Evolutionary conservation across 192 early-diverging fungal species (phyloP).

Genomic region (Mortierella antarctica): DNA sequence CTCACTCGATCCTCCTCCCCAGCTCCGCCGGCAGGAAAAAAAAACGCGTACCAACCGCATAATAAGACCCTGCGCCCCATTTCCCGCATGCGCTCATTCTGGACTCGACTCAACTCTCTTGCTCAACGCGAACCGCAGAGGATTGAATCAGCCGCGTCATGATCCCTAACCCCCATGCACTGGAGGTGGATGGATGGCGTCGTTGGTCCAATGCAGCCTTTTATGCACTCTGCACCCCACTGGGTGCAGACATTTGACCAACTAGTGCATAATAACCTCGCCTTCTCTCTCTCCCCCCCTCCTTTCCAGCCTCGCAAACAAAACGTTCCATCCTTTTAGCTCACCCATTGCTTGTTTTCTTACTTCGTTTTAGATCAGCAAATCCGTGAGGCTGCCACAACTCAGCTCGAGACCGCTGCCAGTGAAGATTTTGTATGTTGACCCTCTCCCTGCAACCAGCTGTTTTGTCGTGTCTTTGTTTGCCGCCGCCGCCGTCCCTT

Average conservation of each 20-base stretch:
- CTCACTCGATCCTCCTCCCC: neutral
- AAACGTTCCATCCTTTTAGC: slow-evolving; percentile 2
- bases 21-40: neutral
- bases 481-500: neutral
- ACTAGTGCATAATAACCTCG: neutral
- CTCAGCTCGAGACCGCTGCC: slow-evolving; percentile 77
- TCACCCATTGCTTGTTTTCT: neutral
- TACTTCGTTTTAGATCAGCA: slow-evolving; percentile 63
- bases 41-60: neutral
- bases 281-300: neutral
- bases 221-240: too few relatives aligned
- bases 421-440: slow-evolving; percentile 88
- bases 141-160: too few relatives aligned
- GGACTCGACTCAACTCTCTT: too few relatives aligned
- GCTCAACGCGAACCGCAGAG: too few relatives aligned
- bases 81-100: too few relatives aligned
- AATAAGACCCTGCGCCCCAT: too few relatives aligned
- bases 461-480: neutral
- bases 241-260: too few relatives aligned
- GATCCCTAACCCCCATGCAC: too few relatives aligned
- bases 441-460: too few relatives aligned
- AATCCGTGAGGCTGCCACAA: slow-evolving; percentile 85
- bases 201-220: too few relatives aligned
- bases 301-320: neutral
- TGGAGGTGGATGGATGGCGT: too few relatives aligned